A percentile compares a stretch with the other conserved stretches of the same genome.
These are phyloP conservation scores for Calonectria montana DNA, from an alignment of 2,329 filamentous ascomycete species.

Conservation along the genomic window DNA sequence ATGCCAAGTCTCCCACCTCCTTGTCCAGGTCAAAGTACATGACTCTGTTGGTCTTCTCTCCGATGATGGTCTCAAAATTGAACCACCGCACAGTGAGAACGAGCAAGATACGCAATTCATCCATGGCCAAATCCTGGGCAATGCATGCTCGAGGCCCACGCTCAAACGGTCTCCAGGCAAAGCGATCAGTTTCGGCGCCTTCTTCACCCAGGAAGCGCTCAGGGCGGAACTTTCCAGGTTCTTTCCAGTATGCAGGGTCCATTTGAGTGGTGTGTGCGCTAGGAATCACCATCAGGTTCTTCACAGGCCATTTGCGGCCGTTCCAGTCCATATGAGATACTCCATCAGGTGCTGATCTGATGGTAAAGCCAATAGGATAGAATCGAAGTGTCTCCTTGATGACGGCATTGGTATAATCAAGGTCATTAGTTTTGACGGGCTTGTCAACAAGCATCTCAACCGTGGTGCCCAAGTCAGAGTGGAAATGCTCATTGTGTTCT, in stretches of 20 bases:
- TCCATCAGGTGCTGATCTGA: background rate
- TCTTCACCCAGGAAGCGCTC: background rate
- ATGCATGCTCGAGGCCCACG: background rate
- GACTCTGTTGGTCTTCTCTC: background rate
- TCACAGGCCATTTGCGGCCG: background rate
- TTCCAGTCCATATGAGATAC: background rate
- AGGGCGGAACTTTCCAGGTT: background rate
- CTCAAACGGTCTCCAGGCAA: background rate
- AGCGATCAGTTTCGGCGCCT: background rate
- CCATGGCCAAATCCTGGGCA: background rate
- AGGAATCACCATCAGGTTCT: conserved; percentile 5
- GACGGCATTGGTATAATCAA: background rate
- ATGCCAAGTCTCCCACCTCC: background rate
- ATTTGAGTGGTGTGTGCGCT: background rate
- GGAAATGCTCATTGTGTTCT: background rate
- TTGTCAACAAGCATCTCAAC: background rate
- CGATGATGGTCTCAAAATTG: background rate
- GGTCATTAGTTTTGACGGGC: background rate
- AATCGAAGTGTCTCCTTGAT: conserved; percentile 4
- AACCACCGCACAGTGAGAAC: background rate
- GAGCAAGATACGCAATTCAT: background rate
- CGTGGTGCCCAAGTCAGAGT: background rate
- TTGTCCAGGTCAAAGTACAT: conserved; percentile 1
- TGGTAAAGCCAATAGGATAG: background rate
- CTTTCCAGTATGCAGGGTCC: background rate